Percentiles rank a stretch among this genome's conserved stretches.
Evolutionary conservation across 192 early-diverging fungal genomes (phyloP).

Genomic region (Coemansia sp.): DNA sequence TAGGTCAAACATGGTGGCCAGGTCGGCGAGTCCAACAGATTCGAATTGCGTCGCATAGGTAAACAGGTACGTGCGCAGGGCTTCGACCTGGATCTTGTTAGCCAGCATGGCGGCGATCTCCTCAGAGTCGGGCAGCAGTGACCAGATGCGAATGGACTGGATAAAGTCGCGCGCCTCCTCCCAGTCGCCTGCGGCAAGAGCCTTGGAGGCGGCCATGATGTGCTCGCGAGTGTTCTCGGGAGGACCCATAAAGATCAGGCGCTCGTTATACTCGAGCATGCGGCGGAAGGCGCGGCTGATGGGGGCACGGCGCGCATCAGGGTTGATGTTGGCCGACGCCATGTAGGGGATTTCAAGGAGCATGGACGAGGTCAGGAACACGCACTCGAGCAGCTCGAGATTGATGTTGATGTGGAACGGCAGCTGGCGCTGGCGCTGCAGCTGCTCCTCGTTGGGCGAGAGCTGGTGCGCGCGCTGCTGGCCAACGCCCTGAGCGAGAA

Average conservation of each 20-base stretch:
- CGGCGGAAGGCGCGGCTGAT: constrained; percentile 91
- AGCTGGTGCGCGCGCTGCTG: constrained; percentile 75
- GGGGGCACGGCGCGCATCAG: constrained; percentile 64
- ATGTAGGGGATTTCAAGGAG: constrained; percentile 96
- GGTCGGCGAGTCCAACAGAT: constrained; percentile 76
- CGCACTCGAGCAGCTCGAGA: constrained; percentile 95
- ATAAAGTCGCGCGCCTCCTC: constrained; percentile 80
- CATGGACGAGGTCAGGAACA: constrained; percentile 94
- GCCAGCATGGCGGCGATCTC: constrained; percentile 89
- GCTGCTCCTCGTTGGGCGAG: constrained; percentile 86
- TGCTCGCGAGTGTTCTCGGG: constrained; percentile 99
- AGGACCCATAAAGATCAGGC: constrained; percentile 94
- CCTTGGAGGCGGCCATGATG: constrained; percentile 95
- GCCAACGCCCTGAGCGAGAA: constrained; percentile 85
- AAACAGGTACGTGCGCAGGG: constrained; percentile 94
- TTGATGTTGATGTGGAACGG: constrained; percentile 99
- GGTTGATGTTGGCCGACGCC: constrained; percentile 67
- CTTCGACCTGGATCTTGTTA: constrained; percentile 92
- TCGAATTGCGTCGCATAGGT: constrained; percentile 88
- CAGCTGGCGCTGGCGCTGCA: constrained; percentile 92
- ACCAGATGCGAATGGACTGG: constrained; percentile 93
- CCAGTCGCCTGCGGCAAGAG: constrained; percentile 92
- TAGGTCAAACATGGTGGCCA: constrained; percentile 87
- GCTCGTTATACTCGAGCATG: constrained; percentile 91
- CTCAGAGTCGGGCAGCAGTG: constrained; percentile 72